phyloP scores from a whole-genome alignment of 768 basidiomycete genomes.

The Symmetrospora coprosmae region DNA sequence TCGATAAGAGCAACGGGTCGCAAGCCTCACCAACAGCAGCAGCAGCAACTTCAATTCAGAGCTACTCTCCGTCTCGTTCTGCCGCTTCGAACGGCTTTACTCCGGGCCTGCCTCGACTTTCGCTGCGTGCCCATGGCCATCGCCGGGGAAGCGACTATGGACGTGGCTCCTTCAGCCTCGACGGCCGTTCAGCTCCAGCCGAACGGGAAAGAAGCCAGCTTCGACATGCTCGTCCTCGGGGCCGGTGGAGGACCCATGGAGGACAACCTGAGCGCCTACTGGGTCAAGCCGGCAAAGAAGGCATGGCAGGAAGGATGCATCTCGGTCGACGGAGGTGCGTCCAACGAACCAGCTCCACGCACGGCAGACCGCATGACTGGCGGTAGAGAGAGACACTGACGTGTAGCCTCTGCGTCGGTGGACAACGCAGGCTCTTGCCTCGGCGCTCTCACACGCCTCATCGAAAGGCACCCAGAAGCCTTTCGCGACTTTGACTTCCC shows the following conservation, averaged over 20 bases:
- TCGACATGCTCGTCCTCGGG: slow-evolving; percentile 38
- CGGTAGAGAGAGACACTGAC: no score
- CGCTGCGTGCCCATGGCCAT: no score
- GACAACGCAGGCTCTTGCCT: slow-evolving; percentile 18
- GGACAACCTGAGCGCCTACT: slow-evolving; percentile 76
- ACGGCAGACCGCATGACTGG: neutral
- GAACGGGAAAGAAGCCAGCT: no score
- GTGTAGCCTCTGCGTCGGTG: neutral
- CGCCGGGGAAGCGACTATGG: no score
- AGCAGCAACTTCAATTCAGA: neutral
- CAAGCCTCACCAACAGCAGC: neutral
- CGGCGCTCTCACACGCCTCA: slow-evolving; percentile 7
- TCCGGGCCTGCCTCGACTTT: no score
- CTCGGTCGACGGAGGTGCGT: slow-evolving; percentile 52
- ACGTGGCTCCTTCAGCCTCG: no score
- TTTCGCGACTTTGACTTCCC: slow-evolving; percentile 7
- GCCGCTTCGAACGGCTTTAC: neutral
- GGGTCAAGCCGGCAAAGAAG: slow-evolving; percentile 55
- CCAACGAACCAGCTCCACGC: neutral
- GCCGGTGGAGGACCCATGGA: slow-evolving; percentile 82
- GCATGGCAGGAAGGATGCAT: slow-evolving; percentile 69
- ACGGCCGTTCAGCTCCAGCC: no score
- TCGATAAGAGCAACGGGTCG: no score
- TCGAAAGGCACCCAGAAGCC: neutral
- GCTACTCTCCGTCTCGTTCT: neutral